Evolutionary conservation across 129 eudicot species (phyloP).

Genomic region (Helianthus annuus): HanXRQr2.0-SUNRISE NC_035436.2:108435339-108435838

Average conservation of each 20-base stretch:
- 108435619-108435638: conserved; percentile 93
- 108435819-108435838: conserved; percentile 96
- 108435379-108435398: conserved; percentile 98
- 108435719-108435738: not conserved
- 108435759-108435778: conserved; percentile 96
- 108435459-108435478: not conserved
- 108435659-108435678: conserved; percentile 93
- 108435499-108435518: not conserved
- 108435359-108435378: conserved; percentile 98
- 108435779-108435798: conserved; percentile 96
- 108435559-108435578: conserved; percentile 2
- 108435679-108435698: conserved; percentile 60
- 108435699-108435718: not conserved
- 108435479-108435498: not conserved
- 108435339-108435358: conserved; percentile 81
- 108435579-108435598: conserved; percentile 84
- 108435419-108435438: conserved; percentile 84
- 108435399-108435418: conserved; percentile 99
- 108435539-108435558: conserved; percentile 10
- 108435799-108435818: conserved; percentile 95
- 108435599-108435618: conserved; percentile 94
- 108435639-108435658: conserved; percentile 92
- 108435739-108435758: conserved; percentile 77
- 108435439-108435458: conserved; percentile 71
- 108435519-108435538: not conserved